Conservation (phyloP, 305 asterid species). For the Fraxinus nigra region DNA sequence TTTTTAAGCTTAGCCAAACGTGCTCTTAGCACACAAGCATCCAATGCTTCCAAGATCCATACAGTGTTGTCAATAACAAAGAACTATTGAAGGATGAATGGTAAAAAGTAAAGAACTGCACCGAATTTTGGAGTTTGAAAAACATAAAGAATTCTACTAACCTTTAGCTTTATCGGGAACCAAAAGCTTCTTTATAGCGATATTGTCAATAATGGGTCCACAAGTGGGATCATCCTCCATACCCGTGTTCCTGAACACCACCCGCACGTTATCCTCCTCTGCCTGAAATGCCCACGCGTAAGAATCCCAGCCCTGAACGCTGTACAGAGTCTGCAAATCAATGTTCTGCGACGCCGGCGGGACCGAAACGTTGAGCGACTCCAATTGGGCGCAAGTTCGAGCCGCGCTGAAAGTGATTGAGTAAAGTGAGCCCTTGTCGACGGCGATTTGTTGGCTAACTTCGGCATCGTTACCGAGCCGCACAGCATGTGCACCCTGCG, state of each 20-base stretch:
- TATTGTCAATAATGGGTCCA: conserved; percentile 88
- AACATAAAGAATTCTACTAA: conserved; percentile 22
- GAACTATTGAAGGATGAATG: not conserved
- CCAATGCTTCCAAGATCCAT: not conserved
- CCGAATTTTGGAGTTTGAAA: not conserved
- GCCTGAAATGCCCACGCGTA: conserved; percentile 90
- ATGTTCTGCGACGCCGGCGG: conserved; percentile 78
- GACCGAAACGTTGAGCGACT: conserved; percentile 85
- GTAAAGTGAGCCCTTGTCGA: conserved; percentile 69
- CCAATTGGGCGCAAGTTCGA: conserved; percentile 95
- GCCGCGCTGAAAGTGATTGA: conserved; percentile 93
- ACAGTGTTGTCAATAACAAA: not conserved
- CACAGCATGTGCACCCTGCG: conserved; percentile 75
- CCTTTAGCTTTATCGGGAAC: conserved; percentile 72
- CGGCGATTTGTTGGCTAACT: conserved; percentile 66
- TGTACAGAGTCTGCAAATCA: conserved; percentile 82
- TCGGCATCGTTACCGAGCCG: conserved; percentile 90
- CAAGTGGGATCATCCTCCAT: conserved; percentile 98
- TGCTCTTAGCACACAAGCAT: not conserved
- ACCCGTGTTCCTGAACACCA: conserved; percentile 77
- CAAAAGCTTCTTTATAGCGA: conserved; percentile 84
- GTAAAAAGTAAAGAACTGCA: not conserved
- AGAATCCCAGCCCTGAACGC: conserved; percentile 89
- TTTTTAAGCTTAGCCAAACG: not conserved
- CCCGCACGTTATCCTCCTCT: conserved; percentile 43